Base-by-base conservation (phyloP, 2,329 filamentous ascomycete species). In the Paecilomyces niveus region DNA sequence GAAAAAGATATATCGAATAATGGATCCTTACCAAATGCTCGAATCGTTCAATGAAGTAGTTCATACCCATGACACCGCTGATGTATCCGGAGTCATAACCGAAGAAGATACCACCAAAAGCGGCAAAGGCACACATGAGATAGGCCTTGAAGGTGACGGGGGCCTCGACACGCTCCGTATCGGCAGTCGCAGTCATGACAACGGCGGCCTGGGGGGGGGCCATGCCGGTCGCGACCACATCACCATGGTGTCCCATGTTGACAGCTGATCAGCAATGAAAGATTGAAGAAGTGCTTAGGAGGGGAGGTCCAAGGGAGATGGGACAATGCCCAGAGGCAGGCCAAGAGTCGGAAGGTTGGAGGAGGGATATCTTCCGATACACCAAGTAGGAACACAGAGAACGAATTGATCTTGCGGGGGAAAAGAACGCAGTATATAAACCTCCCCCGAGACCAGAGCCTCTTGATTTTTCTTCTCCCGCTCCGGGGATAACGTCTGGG, bases 71-170 rank as follows among this genome's bases (percentile, higher is more conserved):
- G 21, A 78, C 73, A 39, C 72, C 73, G 57, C 68, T 69, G 65
- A 78, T 78, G 67, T 78, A 78, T 35, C 76, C 76, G 61, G 75
- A 77, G 62, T 81, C 79, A 63, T 80, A 81, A 45, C 78, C 83
- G 66, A 85, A 85, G 70, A 84, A 81, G 66, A 85, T 82, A 69
- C 82, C 83, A 65, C 82, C 83, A 67, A 85, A 84, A 45, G 83
- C 80, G 18, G 83, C 83, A 66, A 85, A 85, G 58, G 81, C 82
- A 66, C 82, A 85, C 74, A 85, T 81, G 35, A 85, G 63, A 70
- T 85, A 85, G 11, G 84, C 83, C 75, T 83, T 83, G 65, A 80
- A 58, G 57, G 82, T 84, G 58, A 84, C 80, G 8, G 82, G 82
- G 29, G 82, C 82, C 68, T 85, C 82, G 64, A 87, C 77, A 65